Evolutionary conservation across 345 rosid species (phyloP).

Genomic region (Erodium maritimum): DNA sequence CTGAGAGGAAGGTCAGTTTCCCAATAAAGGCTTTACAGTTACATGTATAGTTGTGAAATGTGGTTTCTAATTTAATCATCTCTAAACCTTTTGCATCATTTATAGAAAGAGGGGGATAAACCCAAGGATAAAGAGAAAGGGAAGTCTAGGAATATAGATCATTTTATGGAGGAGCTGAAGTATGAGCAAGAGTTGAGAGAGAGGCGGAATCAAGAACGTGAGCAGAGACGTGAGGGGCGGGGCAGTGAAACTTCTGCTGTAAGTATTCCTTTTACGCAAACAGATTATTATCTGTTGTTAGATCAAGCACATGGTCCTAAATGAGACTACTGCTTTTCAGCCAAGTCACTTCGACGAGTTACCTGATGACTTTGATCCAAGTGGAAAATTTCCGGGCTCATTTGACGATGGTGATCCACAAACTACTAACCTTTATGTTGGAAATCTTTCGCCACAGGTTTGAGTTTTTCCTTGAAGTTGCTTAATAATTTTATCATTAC

Average conservation of each 20-base stretch:
- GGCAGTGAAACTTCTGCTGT: constrained; percentile 56
- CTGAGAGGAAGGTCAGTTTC: constrained; percentile 64
- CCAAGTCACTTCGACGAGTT: constrained; percentile 94
- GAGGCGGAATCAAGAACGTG: constrained; percentile 88
- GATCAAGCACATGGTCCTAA: no score
- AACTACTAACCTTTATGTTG: constrained; percentile 95
- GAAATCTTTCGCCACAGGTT: constrained; percentile 90
- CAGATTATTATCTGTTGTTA: no score
- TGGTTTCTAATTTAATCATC: neutral
- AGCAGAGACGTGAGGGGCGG: constrained; percentile 62
- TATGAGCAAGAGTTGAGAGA: constrained; percentile 97
- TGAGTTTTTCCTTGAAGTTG: constrained; percentile 8
- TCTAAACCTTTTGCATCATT: constrained; percentile 12
- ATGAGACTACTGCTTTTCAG: constrained; percentile 31
- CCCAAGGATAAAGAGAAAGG: constrained; percentile 75
- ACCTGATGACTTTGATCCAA: constrained; percentile 96
- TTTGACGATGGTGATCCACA: constrained; percentile 99
- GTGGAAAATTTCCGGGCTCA: constrained; percentile 90
- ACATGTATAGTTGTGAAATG: no score
- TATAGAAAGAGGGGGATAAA: constrained; percentile 79
- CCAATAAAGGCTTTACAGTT: no score
- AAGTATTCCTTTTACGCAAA: constrained; percentile 17
- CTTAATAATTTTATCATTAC: neutral
- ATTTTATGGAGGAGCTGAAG: constrained; percentile 98
- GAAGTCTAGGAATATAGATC: constrained; percentile 80